A percentile compares a stretch with the other conserved stretches of the same genome.
These are phyloP conservation scores for Penicillium salamii DNA, from an alignment of 495 filamentous ascomycete genomes.

Conservation along the genomic window DNA sequence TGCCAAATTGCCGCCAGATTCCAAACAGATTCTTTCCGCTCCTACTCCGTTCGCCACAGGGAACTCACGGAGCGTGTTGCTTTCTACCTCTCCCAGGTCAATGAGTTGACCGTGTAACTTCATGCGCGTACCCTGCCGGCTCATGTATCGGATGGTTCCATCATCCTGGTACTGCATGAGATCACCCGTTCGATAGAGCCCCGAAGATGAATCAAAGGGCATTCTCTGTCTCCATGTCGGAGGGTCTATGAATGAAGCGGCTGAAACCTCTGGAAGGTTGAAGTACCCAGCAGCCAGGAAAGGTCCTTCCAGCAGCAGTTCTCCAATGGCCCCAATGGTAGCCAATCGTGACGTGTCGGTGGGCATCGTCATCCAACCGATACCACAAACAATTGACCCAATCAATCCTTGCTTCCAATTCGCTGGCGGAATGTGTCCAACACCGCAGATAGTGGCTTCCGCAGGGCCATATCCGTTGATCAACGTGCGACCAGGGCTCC, in stretches of 20 bases:
- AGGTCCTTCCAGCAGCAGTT: constrained; percentile 43
- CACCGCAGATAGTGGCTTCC: constrained; percentile 31
- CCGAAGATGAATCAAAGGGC: neutral
- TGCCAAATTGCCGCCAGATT: neutral
- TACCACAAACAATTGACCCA: neutral
- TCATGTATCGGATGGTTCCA: neutral
- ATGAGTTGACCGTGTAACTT: neutral
- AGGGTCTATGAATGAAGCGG: neutral
- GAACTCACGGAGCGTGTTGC: neutral
- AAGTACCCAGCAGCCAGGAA: constrained; percentile 41
- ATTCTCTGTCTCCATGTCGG: constrained; percentile 15
- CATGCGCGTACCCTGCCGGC: neutral
- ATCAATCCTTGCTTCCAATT: neutral
- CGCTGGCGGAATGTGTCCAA: neutral
- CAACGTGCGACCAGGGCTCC: neutral
- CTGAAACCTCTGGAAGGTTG: constrained; percentile 29
- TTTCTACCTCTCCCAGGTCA: neutral
- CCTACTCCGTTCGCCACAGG: neutral
- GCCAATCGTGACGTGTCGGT: neutral
- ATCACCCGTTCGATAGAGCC: neutral
- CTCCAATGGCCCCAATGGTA: constrained; percentile 23
- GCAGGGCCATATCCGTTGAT: constrained; percentile 26
- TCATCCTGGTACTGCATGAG: neutral
- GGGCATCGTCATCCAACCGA: neutral
- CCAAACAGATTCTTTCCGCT: neutral